A percentile compares a stretch with the other conserved stretches of the same genome.
Conservation (phyloP, 2,329 filamentous ascomycete species). For the Cladosporium sp. region DNA sequence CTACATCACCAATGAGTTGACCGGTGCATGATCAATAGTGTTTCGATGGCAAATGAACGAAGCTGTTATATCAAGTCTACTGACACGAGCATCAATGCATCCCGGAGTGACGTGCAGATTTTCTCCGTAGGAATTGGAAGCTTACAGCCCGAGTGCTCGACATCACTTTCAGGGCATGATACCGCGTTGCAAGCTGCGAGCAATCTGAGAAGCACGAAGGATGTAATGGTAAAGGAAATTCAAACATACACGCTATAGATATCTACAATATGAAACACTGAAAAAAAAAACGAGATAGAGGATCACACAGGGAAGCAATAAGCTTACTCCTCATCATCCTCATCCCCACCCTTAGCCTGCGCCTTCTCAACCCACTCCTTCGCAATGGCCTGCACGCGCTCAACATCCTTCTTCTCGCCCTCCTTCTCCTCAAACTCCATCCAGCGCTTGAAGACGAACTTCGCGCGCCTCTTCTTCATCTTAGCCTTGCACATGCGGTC, state of each 20-base stretch:
- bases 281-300: neutral
- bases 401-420: conserved; percentile 65
- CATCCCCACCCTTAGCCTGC: conserved; percentile 32
- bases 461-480: conserved; percentile 77
- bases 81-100: no score
- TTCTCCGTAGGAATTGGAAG: no score
- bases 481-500: conserved; percentile 64
- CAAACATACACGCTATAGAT: conserved; percentile 9
- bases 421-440: conserved; percentile 73
- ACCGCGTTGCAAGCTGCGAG: no score
- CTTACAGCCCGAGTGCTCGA: no score
- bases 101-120: no score
- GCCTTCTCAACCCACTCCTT: conserved; percentile 62
- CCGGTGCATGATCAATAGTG: no score
- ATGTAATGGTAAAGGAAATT: neutral
- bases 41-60: no score
- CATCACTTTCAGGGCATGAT: no score
- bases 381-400: conserved; percentile 67
- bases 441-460: conserved; percentile 90
- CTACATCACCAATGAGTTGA: no score
- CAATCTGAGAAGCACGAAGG: neutral
- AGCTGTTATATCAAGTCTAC: no score
- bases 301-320: neutral
- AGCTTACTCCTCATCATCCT: conserved; percentile 16
- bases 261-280: neutral